Percentiles rank a stretch among this genome's conserved stretches.
These are phyloP conservation scores for Spergularia bocconei DNA, from an alignment of 148 eudicot genomes.

Conservation along the genomic window DNA sequence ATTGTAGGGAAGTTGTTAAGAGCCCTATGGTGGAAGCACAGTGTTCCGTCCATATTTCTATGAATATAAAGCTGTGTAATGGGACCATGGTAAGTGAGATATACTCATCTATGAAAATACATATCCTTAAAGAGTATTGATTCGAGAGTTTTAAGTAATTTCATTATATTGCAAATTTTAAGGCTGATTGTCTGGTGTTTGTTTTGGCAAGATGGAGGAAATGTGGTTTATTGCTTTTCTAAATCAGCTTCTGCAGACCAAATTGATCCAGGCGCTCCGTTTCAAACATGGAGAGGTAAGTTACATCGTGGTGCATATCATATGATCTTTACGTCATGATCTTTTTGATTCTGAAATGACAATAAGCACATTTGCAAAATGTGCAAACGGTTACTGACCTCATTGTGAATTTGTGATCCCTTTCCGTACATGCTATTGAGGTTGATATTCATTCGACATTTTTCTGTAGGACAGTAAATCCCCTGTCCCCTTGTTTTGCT, in stretches of 20 bases:
- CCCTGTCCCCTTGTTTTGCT: too few species aligned
- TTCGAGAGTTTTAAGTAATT: too few species aligned
- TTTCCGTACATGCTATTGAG: too few species aligned
- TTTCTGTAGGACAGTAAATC: too few species aligned
- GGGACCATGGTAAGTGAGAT: slow-evolving; percentile 57
- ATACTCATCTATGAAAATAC: not conserved
- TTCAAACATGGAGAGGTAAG: slow-evolving; percentile 76
- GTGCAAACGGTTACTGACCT: too few species aligned
- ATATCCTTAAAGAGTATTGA: too few species aligned
- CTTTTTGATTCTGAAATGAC: not conserved
- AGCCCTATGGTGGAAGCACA: slow-evolving; percentile 98
- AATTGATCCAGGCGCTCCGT: slow-evolving; percentile 68
- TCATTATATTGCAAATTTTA: not conserved
- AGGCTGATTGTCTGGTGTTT: not conserved
- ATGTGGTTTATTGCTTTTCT: slow-evolving; percentile 52
- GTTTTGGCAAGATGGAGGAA: slow-evolving; percentile 59
- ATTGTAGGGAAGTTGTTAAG: slow-evolving; percentile 78
- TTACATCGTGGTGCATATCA: not conserved
- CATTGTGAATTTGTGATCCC: too few species aligned
- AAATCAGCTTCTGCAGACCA: slow-evolving; percentile 71
- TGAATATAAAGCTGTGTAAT: slow-evolving; percentile 65
- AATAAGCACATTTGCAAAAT: not conserved
- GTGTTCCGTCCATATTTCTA: slow-evolving; percentile 84
- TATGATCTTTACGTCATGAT: not conserved
- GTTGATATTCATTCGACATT: too few species aligned